These are phyloP conservation scores for Trichoderma arundinaceum DNA, from an alignment of 2,329 filamentous ascomycete genomes.

Conservation along the genomic window DNA sequence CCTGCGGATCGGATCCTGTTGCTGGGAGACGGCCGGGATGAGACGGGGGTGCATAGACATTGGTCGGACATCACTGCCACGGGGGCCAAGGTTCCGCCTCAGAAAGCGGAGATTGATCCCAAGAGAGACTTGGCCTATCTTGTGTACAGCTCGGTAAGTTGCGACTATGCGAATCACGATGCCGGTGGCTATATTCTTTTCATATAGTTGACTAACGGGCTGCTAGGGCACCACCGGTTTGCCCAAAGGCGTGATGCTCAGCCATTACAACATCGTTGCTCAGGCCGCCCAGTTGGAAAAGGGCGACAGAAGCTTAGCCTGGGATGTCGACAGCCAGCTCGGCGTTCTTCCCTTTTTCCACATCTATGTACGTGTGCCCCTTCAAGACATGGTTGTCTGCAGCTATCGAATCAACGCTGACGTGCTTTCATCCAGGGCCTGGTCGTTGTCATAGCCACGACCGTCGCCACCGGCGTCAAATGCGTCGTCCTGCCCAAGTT, in stretches of 20 bases:
- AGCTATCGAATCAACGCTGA: background rate
- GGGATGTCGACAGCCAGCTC: slow-evolving; percentile 72
- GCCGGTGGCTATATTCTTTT: background rate
- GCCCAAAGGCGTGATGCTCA: slow-evolving; percentile 89
- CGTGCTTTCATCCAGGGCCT: slow-evolving; percentile 40
- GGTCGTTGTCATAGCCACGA: slow-evolving; percentile 41
- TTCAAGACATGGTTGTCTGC: background rate
- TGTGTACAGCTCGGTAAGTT: slow-evolving; percentile 73
- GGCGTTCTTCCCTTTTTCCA: slow-evolving; percentile 90
- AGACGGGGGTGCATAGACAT: slow-evolving; percentile 66
- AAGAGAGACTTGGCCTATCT: slow-evolving; percentile 79
- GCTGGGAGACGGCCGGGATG: slow-evolving; percentile 72
- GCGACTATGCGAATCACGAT: background rate
- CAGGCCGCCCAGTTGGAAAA: slow-evolving; percentile 66
- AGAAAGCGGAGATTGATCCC: slow-evolving; percentile 66
- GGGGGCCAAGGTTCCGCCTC: slow-evolving; percentile 58
- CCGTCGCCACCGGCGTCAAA: slow-evolving; percentile 66
- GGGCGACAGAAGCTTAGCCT: slow-evolving; percentile 62
- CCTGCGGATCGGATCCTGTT: slow-evolving; percentile 74
- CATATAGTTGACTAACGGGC: background rate
- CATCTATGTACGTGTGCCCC: slow-evolving; percentile 70
- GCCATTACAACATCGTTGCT: slow-evolving; percentile 80
- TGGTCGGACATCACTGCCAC: slow-evolving; percentile 71
- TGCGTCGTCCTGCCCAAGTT: slow-evolving; percentile 77
- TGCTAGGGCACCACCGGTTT: slow-evolving; percentile 78